phyloP scores from a whole-genome alignment of 1,139 yeast genomes.

The Pichia sp. region DNA sequence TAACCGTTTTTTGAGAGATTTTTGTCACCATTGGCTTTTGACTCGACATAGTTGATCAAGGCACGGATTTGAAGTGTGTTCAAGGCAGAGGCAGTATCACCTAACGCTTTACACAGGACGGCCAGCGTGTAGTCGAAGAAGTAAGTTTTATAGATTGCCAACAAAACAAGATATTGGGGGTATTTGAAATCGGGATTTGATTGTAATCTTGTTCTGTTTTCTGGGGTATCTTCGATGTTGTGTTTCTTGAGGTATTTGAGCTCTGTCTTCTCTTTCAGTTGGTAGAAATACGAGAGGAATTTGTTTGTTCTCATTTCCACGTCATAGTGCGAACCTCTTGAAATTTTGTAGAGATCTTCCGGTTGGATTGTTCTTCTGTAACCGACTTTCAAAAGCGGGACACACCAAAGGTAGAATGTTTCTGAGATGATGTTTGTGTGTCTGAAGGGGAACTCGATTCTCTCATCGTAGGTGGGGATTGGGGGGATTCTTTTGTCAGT shows the following conservation, averaged over 20 bases:
- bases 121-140: constrained; percentile 48
- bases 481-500: constrained; percentile 27
- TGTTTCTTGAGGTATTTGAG: constrained; percentile 30
- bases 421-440: constrained; percentile 36
- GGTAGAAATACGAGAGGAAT: constrained; percentile 40
- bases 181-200: constrained; percentile 32
- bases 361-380: constrained; percentile 65
- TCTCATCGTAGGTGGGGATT: constrained; percentile 49
- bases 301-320: constrained; percentile 45
- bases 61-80: constrained; percentile 50
- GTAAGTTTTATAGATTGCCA: constrained; percentile 57
- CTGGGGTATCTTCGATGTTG: constrained; percentile 24
- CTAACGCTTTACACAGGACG: constrained; percentile 40
- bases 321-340: constrained; percentile 41
- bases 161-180: constrained; percentile 41
- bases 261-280: constrained; percentile 36
- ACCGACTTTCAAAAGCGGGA: constrained; percentile 59
- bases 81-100: constrained; percentile 52
- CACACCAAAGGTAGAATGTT: constrained; percentile 57
- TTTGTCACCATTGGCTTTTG: constrained; percentile 36
- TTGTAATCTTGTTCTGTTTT: constrained; percentile 25
- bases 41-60: constrained; percentile 49
- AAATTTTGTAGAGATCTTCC: constrained; percentile 57
- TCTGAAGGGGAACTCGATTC: constrained; percentile 43
- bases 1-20: constrained; percentile 42